Base-by-base conservation (phyloP, 1,284 basidiomycete genomes). In the Malassezia japonica region DNA sequence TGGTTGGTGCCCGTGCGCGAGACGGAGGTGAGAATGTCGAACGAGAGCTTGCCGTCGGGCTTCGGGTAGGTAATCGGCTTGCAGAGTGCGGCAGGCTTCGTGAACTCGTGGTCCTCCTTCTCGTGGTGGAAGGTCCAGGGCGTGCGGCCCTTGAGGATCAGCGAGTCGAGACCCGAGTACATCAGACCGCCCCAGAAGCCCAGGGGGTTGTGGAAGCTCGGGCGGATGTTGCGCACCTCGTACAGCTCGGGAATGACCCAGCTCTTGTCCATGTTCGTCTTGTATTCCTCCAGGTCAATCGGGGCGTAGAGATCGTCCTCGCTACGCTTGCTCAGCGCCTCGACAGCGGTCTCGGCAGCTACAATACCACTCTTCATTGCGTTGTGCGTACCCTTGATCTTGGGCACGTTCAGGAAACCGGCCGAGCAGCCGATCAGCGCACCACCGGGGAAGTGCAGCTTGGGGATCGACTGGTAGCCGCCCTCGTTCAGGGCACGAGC, bases 311-410 rank as follows among this genome's bases (percentile, higher is more conserved):
- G 46, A 18, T 43, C 31, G n/a, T 48, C 46, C 34, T 54, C 51
- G 32, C 58, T 52, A 34, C 66, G 68, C 43, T 71, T 61, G 3
- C 72, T 64, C 57, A 91, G 75, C 1, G 81, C 81, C 7, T 83
- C 79, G 63, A 80, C 88, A 0, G 87, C 86, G 0, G 85, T 79
- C 74, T 98, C 92, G 2, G 88, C 94, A 29, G 91, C 92, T 18
- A 96, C 78, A 84, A 96, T 96, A 18, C 92, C 92, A 37, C 85
- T 87, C 78, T 96, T 94, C 92, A 98, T 96, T n/a, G 92, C 91
- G 56, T 92, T 96, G 74, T 98, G 94, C 0, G 91, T 94, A n/a
- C 92, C 92, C 75, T 98, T 98, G 76, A 98, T 98, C 77, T 96
- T 98, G 33, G 91, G 86, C 13, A 95, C 82, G 75, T 98, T 98